Base-by-base conservation (phyloP, 1,284 basidiomycete genomes). In the Heterobasidion irregulare region DNA sequence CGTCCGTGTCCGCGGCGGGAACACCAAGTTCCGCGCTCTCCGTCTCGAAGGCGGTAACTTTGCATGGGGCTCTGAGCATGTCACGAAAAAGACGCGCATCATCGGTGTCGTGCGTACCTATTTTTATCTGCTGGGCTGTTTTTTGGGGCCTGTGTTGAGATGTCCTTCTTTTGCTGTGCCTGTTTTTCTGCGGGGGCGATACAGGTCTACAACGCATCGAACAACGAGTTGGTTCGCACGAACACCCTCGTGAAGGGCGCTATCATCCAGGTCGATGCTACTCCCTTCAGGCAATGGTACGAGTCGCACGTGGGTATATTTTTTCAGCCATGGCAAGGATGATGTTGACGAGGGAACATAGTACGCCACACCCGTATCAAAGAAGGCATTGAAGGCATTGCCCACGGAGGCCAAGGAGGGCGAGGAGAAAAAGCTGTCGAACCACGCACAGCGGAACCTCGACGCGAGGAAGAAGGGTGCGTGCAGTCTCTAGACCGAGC, bases 231-330 rank as follows among this genome's bases (percentile, higher is more conserved):
- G 68, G 94, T 98, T 70, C 92, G 94, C 70, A 98, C 94, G 66
- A 97, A 98, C 80, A 98, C 94, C 59, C 86, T 98, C 58, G 94
- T 98, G 70, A 97, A 95, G 81, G 80, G 85, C 62, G 89, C 89
- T 63, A 89, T 98, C 75, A 92, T 98, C 74, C 94, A 97, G 73
- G 72, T 98, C 68, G 94, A 98, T 78, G 94, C 94, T 61, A 86
- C 94, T 50, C 95, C 94, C 63, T 98, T 97, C 91, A 85, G 94
- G 65, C 94, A 96, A 76, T 98, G 94, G 94, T 98, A 97, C 72
- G 94, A 98, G 78, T 77, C 92, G 47, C 94, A 97, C 76, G 92
- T 94, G 72, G 65, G 90, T 84, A 35, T 36, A 33, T 50, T 38
- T 38, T 46, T 41, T 54, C 54, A 2, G 13, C 16, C 19, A 16